These are phyloP conservation scores for Daphne laureola DNA, from an alignment of 441 rosid species.

Conservation along the genomic window DNA sequence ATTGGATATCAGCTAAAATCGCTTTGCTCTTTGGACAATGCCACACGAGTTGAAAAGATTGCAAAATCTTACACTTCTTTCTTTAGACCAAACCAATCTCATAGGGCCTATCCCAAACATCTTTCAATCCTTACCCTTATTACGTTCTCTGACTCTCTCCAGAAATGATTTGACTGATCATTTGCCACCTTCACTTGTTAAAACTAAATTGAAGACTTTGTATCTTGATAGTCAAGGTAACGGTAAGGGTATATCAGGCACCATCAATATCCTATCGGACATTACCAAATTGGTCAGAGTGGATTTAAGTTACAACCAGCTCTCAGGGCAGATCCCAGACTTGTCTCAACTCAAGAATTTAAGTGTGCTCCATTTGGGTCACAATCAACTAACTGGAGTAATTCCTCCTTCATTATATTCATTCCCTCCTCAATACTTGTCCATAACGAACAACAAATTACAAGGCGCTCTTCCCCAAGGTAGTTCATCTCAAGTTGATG, in stretches of 20 bases:
- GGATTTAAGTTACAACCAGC: neutral
- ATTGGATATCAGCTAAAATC: too few relatives aligned
- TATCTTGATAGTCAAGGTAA: neutral
- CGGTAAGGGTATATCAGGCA: constrained; percentile 14
- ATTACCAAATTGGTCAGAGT: constrained; percentile 53
- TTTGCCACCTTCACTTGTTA: neutral
- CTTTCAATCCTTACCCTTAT: neutral
- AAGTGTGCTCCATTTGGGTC: too few relatives aligned
- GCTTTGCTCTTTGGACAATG: too few relatives aligned
- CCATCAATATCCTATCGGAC: constrained; percentile 20
- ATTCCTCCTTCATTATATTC: too few relatives aligned
- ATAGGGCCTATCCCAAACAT: neutral
- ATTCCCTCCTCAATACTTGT: too few relatives aligned
- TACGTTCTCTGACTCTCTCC: neutral
- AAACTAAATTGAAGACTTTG: neutral
- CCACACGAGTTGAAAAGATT: too few relatives aligned
- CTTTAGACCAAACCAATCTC: too few relatives aligned
- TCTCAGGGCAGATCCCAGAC: too few relatives aligned
- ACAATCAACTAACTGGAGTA: too few relatives aligned
- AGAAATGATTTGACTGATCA: neutral
- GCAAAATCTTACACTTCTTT: too few relatives aligned
- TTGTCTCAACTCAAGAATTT: too few relatives aligned
- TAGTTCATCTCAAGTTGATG: neutral
- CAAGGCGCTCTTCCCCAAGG: neutral
- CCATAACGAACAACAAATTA: too few relatives aligned